Base-by-base conservation (phyloP, 306 rosid genomes). In the Pyrus betulifolia region DNA sequence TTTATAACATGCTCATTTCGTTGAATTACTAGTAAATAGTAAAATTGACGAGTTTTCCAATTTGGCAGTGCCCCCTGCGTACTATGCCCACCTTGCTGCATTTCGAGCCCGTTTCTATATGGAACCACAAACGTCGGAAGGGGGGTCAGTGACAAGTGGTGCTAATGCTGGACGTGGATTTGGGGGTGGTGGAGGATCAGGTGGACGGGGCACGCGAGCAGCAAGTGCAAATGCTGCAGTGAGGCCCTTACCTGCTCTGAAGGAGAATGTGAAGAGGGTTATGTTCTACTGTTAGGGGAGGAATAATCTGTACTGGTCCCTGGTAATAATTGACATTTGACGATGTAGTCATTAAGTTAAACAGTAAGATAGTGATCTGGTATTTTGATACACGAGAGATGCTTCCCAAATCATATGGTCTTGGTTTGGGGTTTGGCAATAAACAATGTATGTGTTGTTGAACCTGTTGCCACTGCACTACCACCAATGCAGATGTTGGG, bases 51-150 rank as follows among this genome's bases (percentile, higher is more conserved):
- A 11, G 2, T n/a, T 11, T 6, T 75, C 45, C 27, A 35, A 33
- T 55, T 55, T 70, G 82, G 80, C 91, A 87, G 91, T 88, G 46
- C 91, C 89, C 65, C 96, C 96, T 46, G 96, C 87, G 55, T 90
- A 88, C 80, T 90, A 90, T 74, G 96, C 96, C 42, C 96, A 90
- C 67, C 76, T 90, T 69, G 96, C 96, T 38, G 96, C 96, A 62
- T 90, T 88, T 69, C 78, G 93, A 85, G 96, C 96, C 57, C 87
- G 96, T 74, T 90, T 90, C 91, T 90, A 90, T 80, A 78, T 90
- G 87, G 93, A 90, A 74, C 88, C 96, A 23, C 74, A 80, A 40
- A 73, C 69, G 6, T 73, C 77, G 15, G 77, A 73, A 23, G 68
- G 69, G 1, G 77, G 77, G 4, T 58, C 77, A 11, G 77, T 73